A percentile compares a stretch with the other conserved stretches of the same genome.
These are phyloP conservation scores for Aspergillus calidoustus DNA, from an alignment of 2,329 filamentous ascomycete genomes.

Conservation along the genomic window DNA sequence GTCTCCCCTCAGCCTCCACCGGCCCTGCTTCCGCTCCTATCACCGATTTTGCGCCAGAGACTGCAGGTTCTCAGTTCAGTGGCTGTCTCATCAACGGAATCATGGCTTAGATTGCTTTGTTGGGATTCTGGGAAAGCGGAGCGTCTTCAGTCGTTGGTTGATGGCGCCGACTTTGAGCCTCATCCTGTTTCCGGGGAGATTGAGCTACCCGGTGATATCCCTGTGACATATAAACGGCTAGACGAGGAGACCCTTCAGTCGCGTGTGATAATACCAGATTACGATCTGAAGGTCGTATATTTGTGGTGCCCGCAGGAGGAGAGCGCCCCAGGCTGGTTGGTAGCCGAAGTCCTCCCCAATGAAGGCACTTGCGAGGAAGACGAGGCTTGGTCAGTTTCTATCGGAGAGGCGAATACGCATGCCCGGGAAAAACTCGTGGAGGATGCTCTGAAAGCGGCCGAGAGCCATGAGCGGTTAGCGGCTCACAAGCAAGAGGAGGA, in stretches of 20 bases:
- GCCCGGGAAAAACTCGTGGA: slow-evolving; percentile 41
- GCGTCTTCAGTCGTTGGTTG: slow-evolving; percentile 58
- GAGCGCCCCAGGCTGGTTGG: slow-evolving; percentile 58
- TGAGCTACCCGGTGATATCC: slow-evolving; percentile 62
- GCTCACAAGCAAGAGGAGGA: slow-evolving; percentile 33
- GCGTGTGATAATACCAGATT: slow-evolving; percentile 58
- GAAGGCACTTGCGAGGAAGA: slow-evolving; percentile 55
- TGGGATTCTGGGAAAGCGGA: slow-evolving; percentile 61
- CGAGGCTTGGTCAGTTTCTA: slow-evolving; percentile 56
- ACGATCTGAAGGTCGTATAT: slow-evolving; percentile 60
- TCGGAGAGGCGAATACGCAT: slow-evolving; percentile 59
- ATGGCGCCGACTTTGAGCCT: slow-evolving; percentile 61
- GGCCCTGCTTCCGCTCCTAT: slow-evolving; percentile 63
- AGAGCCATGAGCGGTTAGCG: slow-evolving; percentile 25
- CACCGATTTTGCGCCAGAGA: slow-evolving; percentile 66
- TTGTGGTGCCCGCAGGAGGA: slow-evolving; percentile 65
- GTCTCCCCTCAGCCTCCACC: slow-evolving; percentile 64
- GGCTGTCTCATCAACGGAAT: slow-evolving; percentile 48
- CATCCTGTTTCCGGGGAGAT: slow-evolving; percentile 69
- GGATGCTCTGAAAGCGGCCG: slow-evolving; percentile 41
- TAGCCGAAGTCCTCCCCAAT: slow-evolving; percentile 62
- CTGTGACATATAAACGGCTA: slow-evolving; percentile 60
- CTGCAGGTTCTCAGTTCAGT: slow-evolving; percentile 60
- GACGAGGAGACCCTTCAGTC: slow-evolving; percentile 67
- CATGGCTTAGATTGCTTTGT: slow-evolving; percentile 64